phyloP scores from a whole-genome alignment of 129 eudicot species.

The Flaveria linearis region DNA sequence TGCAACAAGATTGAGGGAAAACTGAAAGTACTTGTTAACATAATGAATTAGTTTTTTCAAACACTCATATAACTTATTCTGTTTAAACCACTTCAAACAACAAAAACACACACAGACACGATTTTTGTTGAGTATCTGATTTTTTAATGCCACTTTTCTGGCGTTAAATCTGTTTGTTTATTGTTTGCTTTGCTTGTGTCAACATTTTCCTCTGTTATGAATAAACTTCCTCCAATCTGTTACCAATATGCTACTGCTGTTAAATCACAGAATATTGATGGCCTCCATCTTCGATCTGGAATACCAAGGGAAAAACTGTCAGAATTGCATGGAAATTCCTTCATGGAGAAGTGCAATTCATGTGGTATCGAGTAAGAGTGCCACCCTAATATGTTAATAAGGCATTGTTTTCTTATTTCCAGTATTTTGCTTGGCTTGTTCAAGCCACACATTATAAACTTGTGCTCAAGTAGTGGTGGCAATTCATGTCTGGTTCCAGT shows the following conservation, averaged over 20 bases:
- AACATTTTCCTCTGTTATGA: slow-evolving; percentile 4
- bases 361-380: slow-evolving; percentile 73
- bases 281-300: slow-evolving; percentile 97
- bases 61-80: neutral
- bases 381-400: slow-evolving; percentile 15
- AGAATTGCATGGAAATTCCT: slow-evolving; percentile 92
- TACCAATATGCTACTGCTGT: slow-evolving; percentile 14
- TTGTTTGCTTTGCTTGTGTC: slow-evolving; percentile 1
- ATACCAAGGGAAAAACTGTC: slow-evolving; percentile 85
- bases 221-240: slow-evolving; percentile 9
- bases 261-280: slow-evolving; percentile 74
- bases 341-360: slow-evolving; percentile 74
- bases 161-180: neutral
- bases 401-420: slow-evolving; percentile 11
- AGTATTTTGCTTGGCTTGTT: neutral
- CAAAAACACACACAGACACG: neutral
- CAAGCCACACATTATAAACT: slow-evolving; percentile 10
- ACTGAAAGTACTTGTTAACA: neutral
- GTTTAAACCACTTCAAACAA: neutral
- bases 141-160: neutral
- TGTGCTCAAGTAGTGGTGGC: slow-evolving; percentile 14
- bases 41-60: neutral
- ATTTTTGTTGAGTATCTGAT: neutral
- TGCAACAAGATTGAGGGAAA: neutral
- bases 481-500: slow-evolving; percentile 4